A percentile compares a stretch with the other conserved stretches of the same genome.
These are phyloP conservation scores for Venturiaceae sp. DNA, from an alignment of 2,329 filamentous ascomycete genomes.

Conservation along the genomic window DNA sequence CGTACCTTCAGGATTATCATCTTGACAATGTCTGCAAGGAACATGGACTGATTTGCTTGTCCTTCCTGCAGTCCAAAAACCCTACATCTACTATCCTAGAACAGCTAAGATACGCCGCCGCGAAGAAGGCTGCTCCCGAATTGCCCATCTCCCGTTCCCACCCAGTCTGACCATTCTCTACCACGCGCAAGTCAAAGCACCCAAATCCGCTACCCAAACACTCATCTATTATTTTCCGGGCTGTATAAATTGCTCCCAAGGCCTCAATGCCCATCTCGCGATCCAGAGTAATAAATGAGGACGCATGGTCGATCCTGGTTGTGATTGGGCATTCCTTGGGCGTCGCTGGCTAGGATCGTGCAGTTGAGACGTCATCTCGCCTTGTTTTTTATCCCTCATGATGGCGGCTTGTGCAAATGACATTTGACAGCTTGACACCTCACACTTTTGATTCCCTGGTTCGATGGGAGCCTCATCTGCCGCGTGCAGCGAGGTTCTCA, in stretches of 20 bases:
- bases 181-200: background rate
- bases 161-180: background rate
- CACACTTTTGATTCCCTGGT: background rate
- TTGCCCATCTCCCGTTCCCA: slow-evolving; percentile 1
- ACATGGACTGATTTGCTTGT: background rate
- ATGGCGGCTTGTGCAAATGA: background rate
- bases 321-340: background rate
- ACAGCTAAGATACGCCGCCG: background rate
- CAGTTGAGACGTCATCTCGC: background rate
- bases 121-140: background rate
- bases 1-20: no score
- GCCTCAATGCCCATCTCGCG: background rate
- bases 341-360: background rate
- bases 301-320: background rate
- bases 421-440: background rate
- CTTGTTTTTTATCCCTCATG: background rate
- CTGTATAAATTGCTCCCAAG: background rate
- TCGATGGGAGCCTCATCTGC: no score
- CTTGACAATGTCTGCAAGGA: background rate
- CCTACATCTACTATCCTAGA: background rate
- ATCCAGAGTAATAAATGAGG: background rate
- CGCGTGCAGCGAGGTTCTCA: no score
- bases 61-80: background rate
- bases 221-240: background rate
- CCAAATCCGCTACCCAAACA: background rate